A percentile compares a stretch with the other conserved stretches of the same genome.
Conservation (phyloP, 768 basidiomycete species). For the Hirschioporus abietinus region DNA sequence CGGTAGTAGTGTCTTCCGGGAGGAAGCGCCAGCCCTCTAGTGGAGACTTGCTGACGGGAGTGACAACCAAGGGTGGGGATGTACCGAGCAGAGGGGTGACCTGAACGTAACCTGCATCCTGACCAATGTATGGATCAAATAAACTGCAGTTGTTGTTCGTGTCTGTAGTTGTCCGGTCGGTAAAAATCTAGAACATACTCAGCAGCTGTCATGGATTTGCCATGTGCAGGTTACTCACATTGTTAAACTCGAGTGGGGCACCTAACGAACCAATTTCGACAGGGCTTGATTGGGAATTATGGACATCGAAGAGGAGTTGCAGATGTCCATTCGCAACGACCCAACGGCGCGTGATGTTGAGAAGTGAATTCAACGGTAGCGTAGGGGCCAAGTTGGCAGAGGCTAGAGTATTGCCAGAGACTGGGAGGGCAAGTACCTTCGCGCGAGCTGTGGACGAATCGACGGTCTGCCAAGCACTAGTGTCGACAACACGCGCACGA, state of each 20-base stretch:
- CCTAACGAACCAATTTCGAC: conserved; percentile 53
- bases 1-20: conserved; percentile 38
- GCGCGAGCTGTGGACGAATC: conserved; percentile 40
- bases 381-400: conserved; percentile 46
- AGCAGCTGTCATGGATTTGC: background rate
- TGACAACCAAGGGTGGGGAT: conserved; percentile 44
- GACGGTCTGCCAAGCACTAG: conserved; percentile 40
- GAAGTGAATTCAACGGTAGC: conserved; percentile 36
- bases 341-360: conserved; percentile 51
- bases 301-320: conserved; percentile 45
- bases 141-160: conserved; percentile 49
- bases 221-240: conserved; percentile 27
- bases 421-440: conserved; percentile 31
- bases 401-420: conserved; percentile 41
- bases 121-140: conserved; percentile 54
- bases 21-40: conserved; percentile 57
- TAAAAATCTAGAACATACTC: conserved; percentile 41
- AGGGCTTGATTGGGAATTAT: conserved; percentile 38
- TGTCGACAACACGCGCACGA: conserved; percentile 40
- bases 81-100: conserved; percentile 46
- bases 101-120: conserved; percentile 51
- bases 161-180: conserved; percentile 43
- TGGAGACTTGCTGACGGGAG: conserved; percentile 39
- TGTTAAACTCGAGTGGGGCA: conserved; percentile 51
- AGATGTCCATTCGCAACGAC: conserved; percentile 34